A percentile compares a stretch with the other conserved stretches of the same genome.
phyloP scores from a whole-genome alignment of 2,329 filamentous ascomycete genomes.

The Penicillium decumbens region DNA sequence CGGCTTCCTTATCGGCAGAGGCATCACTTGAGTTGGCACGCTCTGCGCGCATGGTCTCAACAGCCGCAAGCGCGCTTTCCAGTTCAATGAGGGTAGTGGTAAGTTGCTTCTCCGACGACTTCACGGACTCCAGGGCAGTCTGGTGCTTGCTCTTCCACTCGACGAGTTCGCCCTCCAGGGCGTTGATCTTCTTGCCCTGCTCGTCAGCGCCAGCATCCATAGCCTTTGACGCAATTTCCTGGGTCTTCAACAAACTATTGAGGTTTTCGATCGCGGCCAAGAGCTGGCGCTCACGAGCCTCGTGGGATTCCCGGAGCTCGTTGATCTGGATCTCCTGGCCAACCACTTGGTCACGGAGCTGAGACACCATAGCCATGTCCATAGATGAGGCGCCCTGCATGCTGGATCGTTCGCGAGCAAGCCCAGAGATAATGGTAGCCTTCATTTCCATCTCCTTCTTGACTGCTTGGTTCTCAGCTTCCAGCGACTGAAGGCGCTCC shows the following conservation, averaged over 20 bases:
- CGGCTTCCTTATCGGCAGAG: conserved; percentile 32
- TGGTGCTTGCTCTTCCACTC: conserved; percentile 74
- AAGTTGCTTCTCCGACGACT: conserved; percentile 67
- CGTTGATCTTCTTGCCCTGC: conserved; percentile 57
- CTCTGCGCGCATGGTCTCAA: conserved; percentile 46
- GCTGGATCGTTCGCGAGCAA: conserved; percentile 88
- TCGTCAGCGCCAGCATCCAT: conserved; percentile 33
- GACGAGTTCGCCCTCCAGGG: conserved; percentile 66
- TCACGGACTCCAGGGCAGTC: conserved; percentile 64
- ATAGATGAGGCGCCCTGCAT: conserved; percentile 74
- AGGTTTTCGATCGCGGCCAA: conserved; percentile 66
- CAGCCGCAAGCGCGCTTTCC: conserved; percentile 58
- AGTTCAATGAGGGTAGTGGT: conserved; percentile 68
- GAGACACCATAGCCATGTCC: conserved; percentile 85
- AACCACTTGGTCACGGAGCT: conserved; percentile 80
- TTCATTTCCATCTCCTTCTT: conserved; percentile 98
- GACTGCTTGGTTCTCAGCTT: conserved; percentile 73
- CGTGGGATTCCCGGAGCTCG: conserved; percentile 66
- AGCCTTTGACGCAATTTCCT: conserved; percentile 35
- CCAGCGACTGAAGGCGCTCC: conserved; percentile 83
- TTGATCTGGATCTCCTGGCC: conserved; percentile 78
- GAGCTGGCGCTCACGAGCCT: conserved; percentile 70
- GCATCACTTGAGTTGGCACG: conserved; percentile 33
- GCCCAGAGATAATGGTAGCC: conserved; percentile 88
- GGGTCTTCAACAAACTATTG: conserved; percentile 50